Conservation (phyloP, 1,139 yeast species). For the Zygoascus meyerae region DNA sequence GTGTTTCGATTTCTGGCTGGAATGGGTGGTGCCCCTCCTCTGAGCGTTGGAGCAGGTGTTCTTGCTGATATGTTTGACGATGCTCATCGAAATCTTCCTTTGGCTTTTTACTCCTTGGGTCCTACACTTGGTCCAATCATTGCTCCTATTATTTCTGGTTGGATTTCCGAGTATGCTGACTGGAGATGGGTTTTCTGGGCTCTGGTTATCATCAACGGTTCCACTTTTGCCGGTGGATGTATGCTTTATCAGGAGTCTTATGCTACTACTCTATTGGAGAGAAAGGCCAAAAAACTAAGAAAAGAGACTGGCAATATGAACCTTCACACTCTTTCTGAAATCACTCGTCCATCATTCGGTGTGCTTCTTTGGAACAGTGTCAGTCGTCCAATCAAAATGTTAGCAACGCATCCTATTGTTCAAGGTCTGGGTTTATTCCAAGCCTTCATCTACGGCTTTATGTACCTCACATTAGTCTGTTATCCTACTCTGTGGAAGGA, state of each 20-base stretch:
- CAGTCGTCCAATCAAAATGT: conserved; percentile 49
- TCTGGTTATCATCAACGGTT: conserved; percentile 51
- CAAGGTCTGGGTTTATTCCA: conserved; percentile 54
- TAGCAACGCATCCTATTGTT: conserved; percentile 57
- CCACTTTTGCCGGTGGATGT: conserved; percentile 41
- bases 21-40: conserved; percentile 57
- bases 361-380: conserved; percentile 30
- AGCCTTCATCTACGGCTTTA: conserved; percentile 61
- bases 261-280: conserved; percentile 47
- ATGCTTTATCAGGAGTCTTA: conserved; percentile 51
- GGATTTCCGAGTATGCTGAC: conserved; percentile 40
- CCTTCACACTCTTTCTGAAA: conserved; percentile 54
- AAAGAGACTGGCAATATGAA: conserved; percentile 50
- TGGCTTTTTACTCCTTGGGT: conserved; percentile 55
- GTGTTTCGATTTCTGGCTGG: conserved; percentile 59
- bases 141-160: conserved; percentile 57
- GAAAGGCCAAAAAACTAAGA: conserved; percentile 43
- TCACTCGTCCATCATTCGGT: conserved; percentile 27
- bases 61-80: conserved; percentile 58
- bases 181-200: conserved; percentile 65
- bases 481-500: conserved; percentile 49
- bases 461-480: conserved; percentile 55
- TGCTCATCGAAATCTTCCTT: conserved; percentile 47
- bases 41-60: conserved; percentile 68
- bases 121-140: conserved; percentile 58